Conservation (phyloP, 1,284 basidiomycete genomes). For the Trametes hirsuta region DNA sequence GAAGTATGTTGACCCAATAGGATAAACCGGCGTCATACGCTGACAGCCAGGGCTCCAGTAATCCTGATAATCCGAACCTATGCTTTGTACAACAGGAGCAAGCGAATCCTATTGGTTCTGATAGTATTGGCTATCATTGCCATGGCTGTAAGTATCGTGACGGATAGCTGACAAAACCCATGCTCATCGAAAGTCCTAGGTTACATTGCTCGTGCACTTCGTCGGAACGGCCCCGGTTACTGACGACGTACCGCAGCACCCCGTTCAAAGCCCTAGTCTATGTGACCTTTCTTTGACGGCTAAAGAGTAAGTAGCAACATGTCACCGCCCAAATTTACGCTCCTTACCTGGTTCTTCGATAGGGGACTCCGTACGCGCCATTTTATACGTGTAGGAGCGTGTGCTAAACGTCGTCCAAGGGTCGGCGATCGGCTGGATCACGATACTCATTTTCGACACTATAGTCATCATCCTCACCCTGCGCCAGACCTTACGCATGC, state of each 20-base stretch:
- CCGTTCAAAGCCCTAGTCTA: no score
- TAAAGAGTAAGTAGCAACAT: no score
- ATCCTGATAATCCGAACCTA: slow-evolving; percentile 14
- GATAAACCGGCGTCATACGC: background rate
- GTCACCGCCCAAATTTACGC: no score
- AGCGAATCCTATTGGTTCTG: slow-evolving; percentile 3
- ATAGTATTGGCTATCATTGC: background rate
- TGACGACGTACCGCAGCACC: background rate
- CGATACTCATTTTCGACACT: slow-evolving; percentile 19
- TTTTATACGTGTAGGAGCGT: no score
- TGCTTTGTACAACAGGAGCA: slow-evolving; percentile 18
- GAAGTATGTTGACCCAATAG: background rate
- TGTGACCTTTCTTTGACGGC: no score
- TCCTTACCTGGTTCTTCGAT: no score
- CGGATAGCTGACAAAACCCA: no score
- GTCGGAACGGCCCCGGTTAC: no score
- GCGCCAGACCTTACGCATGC: slow-evolving; percentile 7
- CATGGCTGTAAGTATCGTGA: background rate
- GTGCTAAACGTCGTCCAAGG: background rate
- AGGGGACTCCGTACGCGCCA: no score
- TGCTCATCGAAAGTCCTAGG: no score
- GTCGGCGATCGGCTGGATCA: slow-evolving; percentile 9
- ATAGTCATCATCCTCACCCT: slow-evolving; percentile 16
- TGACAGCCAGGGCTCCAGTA: background rate
- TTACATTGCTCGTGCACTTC: no score